Base-by-base conservation (phyloP, 768 basidiomycete genomes). In the Gelatoporia subvermispora region DNA sequence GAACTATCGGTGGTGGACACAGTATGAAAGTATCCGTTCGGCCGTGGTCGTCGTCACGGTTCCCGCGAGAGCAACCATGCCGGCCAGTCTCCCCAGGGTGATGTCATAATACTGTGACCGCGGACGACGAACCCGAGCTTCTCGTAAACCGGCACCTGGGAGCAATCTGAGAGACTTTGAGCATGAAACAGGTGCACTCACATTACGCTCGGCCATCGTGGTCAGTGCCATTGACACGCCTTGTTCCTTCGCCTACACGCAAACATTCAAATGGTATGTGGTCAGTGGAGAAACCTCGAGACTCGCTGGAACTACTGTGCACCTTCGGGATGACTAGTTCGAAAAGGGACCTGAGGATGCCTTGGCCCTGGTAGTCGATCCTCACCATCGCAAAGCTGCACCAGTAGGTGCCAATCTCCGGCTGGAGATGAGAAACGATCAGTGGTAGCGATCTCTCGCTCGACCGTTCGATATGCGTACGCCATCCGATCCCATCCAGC, bases 351-450 rank as follows among this genome's bases (percentile, higher is more conserved):
- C 25, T 42, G 18, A 37, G 45, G 35, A 57, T 20, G 20, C 56
- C 56, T 25, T 47, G 49, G 8, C 47, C 18, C 21, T 57, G 56
- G 22, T 57, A 57, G 16, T 54, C 56, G n/a, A n/a, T 34, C 2
- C 42, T 35, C 1, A 57, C 53, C 41, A 52, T 43, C 11, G 52
- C 56, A 17, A 52, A 37, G 43, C 40, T 47, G 48, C 56, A 57
- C 47, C 46, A 57, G 39, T 54, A 53, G 22, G 41, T 42, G 3
- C 36, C 38, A 16, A 21, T 24, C 44, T 57, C 49, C 4, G 45
- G 36, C 47, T 53, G 31, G 10, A 4, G 3, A 48, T n/a, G n/a
- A n/a, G n/a, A n/a, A n/a, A n/a, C n/a, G n/a, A n/a, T n/a, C n/a
- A n/a, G n/a, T n/a, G n/a, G n/a, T n/a, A n/a, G n/a, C n/a, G n/a